Evolutionary conservation across 768 basidiomycete genomes (phyloP).

Genomic region (Nidula microcarpa): DNA sequence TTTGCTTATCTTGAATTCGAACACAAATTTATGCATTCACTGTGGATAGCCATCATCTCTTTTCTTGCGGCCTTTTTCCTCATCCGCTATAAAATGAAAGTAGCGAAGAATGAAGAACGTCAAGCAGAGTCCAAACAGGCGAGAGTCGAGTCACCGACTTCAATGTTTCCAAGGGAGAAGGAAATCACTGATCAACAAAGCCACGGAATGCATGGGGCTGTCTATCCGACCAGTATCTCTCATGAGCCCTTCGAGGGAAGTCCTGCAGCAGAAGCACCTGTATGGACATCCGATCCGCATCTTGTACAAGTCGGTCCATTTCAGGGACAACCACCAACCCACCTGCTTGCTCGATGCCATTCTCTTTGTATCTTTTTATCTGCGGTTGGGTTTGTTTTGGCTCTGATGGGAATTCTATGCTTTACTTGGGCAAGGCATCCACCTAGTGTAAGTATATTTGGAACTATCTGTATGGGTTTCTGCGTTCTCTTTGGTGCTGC

Average conservation of each 20-base stretch:
- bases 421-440: slow-evolving; percentile 51
- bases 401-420: slow-evolving; percentile 45
- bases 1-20: neutral
- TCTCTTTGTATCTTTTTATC: slow-evolving; percentile 44
- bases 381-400: slow-evolving; percentile 45
- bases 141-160: slow-evolving; percentile 1
- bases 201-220: neutral
- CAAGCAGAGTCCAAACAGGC: slow-evolving; percentile 23
- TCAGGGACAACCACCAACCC: slow-evolving; percentile 31
- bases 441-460: slow-evolving; percentile 38
- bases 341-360: slow-evolving; percentile 48
- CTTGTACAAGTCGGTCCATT: slow-evolving; percentile 51
- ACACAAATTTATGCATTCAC: neutral
- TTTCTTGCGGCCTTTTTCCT: slow-evolving; percentile 58
- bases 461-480: slow-evolving; percentile 31
- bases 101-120: slow-evolving; percentile 45
- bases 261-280: slow-evolving; percentile 10
- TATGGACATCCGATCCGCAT: slow-evolving; percentile 46
- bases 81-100: slow-evolving; percentile 49
- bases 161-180: slow-evolving; percentile 1
- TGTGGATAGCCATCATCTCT: slow-evolving; percentile 26
- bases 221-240: slow-evolving; percentile 11
- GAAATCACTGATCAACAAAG: neutral
- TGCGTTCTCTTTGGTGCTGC: slow-evolving; percentile 19
- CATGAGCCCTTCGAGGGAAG: slow-evolving; percentile 5